Evolutionary conservation across 805 yeast genomes (phyloP).

Genomic region (Hanseniaspora opuntiae): DNA sequence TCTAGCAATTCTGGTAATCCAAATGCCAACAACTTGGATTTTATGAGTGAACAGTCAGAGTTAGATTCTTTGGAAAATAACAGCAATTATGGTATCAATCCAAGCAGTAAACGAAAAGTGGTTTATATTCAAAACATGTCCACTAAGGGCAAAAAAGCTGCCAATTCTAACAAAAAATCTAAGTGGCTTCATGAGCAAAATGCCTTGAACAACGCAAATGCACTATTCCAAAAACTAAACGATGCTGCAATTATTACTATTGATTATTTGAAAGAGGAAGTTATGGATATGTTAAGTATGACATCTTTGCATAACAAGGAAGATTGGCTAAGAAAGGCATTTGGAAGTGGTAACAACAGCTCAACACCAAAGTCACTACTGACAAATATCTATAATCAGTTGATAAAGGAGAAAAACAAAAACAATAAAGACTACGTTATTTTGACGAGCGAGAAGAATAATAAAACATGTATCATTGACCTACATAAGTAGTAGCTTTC

Average conservation of each 20-base stretch:
- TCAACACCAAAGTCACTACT: conserved; percentile 72
- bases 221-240: conserved; percentile 40
- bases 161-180: conserved; percentile 44
- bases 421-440: conserved; percentile 60
- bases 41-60: conserved; percentile 16
- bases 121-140: conserved; percentile 66
- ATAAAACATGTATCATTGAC: conserved; percentile 54
- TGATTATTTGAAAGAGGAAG: conserved; percentile 68
- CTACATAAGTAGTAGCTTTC: conserved; percentile 34
- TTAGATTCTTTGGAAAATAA: conserved; percentile 17
- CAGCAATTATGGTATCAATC: conserved; percentile 20
- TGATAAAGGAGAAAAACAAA: conserved; percentile 57
- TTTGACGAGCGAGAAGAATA: conserved; percentile 65
- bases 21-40: neutral
- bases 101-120: conserved; percentile 36
- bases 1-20: neutral
- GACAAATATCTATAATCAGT: conserved; percentile 53
- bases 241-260: conserved; percentile 63
- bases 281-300: conserved; percentile 65
- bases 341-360: conserved; percentile 55
- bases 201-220: conserved; percentile 46
- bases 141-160: conserved; percentile 57
- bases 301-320: conserved; percentile 66
- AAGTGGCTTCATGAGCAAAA: conserved; percentile 65
- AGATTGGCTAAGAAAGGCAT: conserved; percentile 63